Percentiles rank a stretch among this genome's conserved stretches.
phyloP scores from a whole-genome alignment of 345 rosid genomes.

The Salix udensis region DNA sequence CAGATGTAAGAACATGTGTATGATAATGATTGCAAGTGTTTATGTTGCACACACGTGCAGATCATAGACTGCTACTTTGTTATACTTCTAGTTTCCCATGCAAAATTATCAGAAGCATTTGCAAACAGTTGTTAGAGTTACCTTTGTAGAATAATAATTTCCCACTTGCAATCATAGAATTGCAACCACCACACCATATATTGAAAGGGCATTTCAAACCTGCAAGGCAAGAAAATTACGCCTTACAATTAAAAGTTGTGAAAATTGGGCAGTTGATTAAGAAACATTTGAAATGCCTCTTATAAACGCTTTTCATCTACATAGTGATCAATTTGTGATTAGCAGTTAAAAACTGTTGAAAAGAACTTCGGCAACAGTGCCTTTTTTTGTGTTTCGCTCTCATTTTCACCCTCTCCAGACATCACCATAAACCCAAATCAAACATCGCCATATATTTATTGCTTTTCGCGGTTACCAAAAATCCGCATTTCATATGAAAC shows the following conservation, averaged over 20 bases:
- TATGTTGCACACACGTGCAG: neutral
- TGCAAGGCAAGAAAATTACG: slow-evolving; percentile 24
- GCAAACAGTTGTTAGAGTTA: slow-evolving; percentile 12
- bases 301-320: neutral
- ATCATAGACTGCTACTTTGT: neutral
- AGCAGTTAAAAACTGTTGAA: neutral
- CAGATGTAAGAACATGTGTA: neutral
- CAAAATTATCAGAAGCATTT: neutral
- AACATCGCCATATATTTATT: neutral
- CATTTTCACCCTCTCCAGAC: neutral
- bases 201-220: slow-evolving; percentile 97
- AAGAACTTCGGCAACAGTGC: neutral
- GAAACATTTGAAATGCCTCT: neutral
- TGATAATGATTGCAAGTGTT: neutral
- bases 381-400: neutral
- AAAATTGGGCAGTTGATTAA: neutral
- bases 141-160: slow-evolving; percentile 96
- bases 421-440: neutral
- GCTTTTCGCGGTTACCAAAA: neutral
- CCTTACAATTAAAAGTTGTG: neutral
- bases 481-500: neutral
- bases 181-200: slow-evolving; percentile 98
- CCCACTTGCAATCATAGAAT: slow-evolving; percentile 88
- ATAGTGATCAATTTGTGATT: neutral
- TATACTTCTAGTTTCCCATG: neutral